phyloP scores from a whole-genome alignment of 192 early-diverging fungal genomes.

The Rhizophagus sp. region DNA sequence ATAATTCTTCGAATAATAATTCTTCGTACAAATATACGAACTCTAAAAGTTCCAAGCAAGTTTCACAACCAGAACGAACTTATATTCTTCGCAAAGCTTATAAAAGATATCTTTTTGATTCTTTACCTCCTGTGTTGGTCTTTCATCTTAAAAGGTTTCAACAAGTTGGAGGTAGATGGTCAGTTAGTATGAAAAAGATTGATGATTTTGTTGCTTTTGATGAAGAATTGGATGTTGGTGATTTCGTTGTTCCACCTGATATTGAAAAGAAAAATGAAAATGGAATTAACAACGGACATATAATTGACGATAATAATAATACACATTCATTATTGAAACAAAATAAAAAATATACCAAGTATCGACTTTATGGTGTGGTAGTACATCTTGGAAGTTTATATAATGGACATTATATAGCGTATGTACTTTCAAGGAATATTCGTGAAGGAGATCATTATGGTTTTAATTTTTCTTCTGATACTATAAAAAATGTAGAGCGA shows the following conservation, averaged over 20 bases:
- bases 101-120: conserved; percentile 41
- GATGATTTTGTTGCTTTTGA: conserved; percentile 43
- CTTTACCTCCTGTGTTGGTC: conserved; percentile 40
- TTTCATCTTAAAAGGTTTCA: conserved; percentile 48
- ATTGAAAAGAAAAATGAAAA: conserved; percentile 31
- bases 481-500: too few relatives aligned
- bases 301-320: background rate
- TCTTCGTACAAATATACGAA: background rate
- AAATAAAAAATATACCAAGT: conserved; percentile 26
- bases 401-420: conserved; percentile 47
- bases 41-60: conserved; percentile 5
- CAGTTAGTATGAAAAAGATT: conserved; percentile 40
- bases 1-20: too few relatives aligned
- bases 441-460: conserved; percentile 6
- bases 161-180: conserved; percentile 33
- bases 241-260: conserved; percentile 36
- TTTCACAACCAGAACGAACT: background rate
- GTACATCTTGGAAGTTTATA: conserved; percentile 46
- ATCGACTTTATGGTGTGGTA: conserved; percentile 44
- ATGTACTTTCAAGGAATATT: conserved; percentile 34
- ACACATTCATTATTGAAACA: background rate
- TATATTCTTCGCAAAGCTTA: conserved; percentile 38
- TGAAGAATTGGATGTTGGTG: conserved; percentile 37
- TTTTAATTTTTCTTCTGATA: background rate
- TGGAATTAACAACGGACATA: background rate